Base-by-base conservation (phyloP, 768 basidiomycete species). In the Russula foetens region DNA sequence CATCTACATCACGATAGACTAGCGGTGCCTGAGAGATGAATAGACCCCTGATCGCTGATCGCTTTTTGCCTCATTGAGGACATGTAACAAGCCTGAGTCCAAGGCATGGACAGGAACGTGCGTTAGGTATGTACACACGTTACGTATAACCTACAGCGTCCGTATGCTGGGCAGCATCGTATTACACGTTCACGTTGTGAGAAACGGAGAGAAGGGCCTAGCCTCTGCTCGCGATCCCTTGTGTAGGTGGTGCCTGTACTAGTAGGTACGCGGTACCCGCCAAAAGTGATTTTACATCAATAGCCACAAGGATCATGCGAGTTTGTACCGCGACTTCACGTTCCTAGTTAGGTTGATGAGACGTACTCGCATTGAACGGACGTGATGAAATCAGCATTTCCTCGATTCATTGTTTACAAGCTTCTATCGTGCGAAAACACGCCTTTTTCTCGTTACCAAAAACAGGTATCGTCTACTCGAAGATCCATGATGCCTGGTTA, bases 401-500 rank as follows among this genome's bases (percentile, higher is more conserved):
- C 39, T 21, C 44, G 12, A 17, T 51, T 51, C 23, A 41, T 47
- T 43, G 15, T 56, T 63, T 49, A 54, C 60, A 62, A 17, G 35
- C 53, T 53, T 43, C 21, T 43, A 29, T 26, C 17, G 26, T 21
- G 29, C 24, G 44, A 15, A 35, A 51, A 50, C 48, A 59, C 23
- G 49, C 54, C 7, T 17, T 15, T 7, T 23, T 19, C 12, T 50
- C 35, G 11, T 14, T 14, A 50, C 26, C 15, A 17, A 26, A n/a
- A 19, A 44, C 31, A 19, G 3, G 35, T 51, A 38, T 54, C 66
- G 57, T 72, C 77, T 80, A 86, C 82, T 94, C 92, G 73, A 86
- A 91, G 73, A 94, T 78, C 88, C 90, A 89, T 64, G 76, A 68
- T 69, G 82, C 83, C 69, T 83, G 73, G 64, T 80, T 79, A 73